Evolutionary conservation across 768 basidiomycete genomes (phyloP), one percentile per base, ranked within the genome.

Genomic region (Mycena rebaudengoi): DNA sequence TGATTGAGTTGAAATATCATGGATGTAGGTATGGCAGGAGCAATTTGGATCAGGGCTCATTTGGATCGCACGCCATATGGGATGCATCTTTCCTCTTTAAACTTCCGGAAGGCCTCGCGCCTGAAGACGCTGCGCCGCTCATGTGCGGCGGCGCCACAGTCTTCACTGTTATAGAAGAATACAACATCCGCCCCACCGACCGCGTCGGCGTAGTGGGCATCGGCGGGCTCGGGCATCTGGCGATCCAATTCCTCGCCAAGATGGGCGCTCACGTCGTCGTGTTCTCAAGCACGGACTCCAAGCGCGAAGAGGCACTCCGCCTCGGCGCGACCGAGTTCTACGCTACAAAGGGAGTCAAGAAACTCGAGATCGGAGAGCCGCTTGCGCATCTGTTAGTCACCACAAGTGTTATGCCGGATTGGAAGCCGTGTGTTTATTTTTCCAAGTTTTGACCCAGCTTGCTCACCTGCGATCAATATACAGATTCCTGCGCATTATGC

Each of bases 221-320:
- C 25, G 79, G 78, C 7, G 78, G 79, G 16, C 73, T 79, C 28
- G 78, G 78, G 12, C 78, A 79, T 43, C 73, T 79, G 39, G 76
- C 75, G 13, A 74, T 79, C 30, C 77, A 78, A 46, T 79, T 79
- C 58, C 75, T 77, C 7, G 60, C 74, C 46, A 79, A 76, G 65
- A 79, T 79, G 78, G 78, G 78, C 14, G 79, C 77, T 25, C 73
- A 76, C 12, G 76, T 79, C 12, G 75, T 78, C 46, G 78, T 75
- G 10, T 74, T 79, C 25, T 79, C 78, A 10, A 48, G 73, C 28
- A 72, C 77, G 1, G 73, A 76, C 7, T 41, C 28, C 20, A 79
- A 79, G 55, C 73, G 32, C 35, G 70, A 73, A 16, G 78, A 79
- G 28, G 75, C 78, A n/a, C 63, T 41, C 53, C 54, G 51, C 20